Percentiles rank a stretch among this genome's conserved stretches.
Evolutionary conservation across 139 green algal species (phyloP).

Genomic region (Tetraselmis striata): DNA sequence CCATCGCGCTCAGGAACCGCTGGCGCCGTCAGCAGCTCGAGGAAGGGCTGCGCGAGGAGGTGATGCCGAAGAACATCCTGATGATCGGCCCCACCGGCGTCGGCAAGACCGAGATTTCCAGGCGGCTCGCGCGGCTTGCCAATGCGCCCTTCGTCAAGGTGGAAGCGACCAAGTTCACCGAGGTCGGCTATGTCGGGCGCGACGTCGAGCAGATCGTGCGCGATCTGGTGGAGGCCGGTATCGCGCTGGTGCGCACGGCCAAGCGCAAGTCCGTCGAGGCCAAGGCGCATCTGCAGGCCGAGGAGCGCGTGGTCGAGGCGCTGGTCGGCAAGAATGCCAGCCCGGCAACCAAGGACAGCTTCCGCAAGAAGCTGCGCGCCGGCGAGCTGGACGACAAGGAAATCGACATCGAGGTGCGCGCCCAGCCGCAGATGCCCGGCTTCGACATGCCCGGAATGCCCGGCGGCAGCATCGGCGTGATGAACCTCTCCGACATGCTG

Average conservation of each 20-base stretch:
- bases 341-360: constrained; percentile 4
- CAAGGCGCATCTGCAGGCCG: too few species aligned
- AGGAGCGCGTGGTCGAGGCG: constrained; percentile 56
- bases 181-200: constrained; percentile 92
- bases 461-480: not conserved
- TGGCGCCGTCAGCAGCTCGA: constrained; percentile 67
- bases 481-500: too few species aligned
- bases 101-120: constrained; percentile 94
- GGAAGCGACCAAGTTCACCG: constrained; percentile 97
- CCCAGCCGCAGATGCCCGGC: constrained; percentile 4
- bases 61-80: constrained; percentile 97
- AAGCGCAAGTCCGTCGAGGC: constrained; percentile 23
- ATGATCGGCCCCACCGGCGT: constrained; percentile 90
- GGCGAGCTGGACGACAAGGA: constrained; percentile 59
- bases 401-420: constrained; percentile 65
- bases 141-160: constrained; percentile 96
- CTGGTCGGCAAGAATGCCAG: constrained; percentile 46
- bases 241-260: constrained; percentile 27
- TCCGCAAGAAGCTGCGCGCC: constrained; percentile 22
- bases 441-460: constrained; percentile 4
- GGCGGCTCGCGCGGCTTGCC: constrained; percentile 85
- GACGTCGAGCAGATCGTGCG: constrained; percentile 95
- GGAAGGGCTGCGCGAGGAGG: constrained; percentile 51
- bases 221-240: constrained; percentile 82
- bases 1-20: constrained; percentile 85